These are phyloP conservation scores for Phytophthora foliorum DNA, from an alignment of 352 stramenopile genomes.

Conservation along the genomic window DNA sequence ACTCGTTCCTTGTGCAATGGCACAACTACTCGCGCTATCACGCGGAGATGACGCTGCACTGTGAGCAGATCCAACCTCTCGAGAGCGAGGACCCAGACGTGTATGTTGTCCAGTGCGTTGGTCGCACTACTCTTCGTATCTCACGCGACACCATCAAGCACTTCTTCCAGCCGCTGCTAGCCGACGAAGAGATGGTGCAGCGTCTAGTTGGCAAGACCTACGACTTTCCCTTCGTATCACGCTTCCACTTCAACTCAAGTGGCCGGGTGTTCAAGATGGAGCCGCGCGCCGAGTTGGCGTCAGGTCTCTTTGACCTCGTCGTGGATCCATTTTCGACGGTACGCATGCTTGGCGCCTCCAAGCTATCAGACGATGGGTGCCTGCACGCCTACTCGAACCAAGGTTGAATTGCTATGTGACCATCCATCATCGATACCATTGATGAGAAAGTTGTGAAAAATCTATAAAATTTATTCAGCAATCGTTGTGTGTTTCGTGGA, in stretches of 20 bases:
- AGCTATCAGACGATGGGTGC: constrained; percentile 62
- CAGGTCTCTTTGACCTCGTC: constrained; percentile 61
- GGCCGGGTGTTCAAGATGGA: constrained; percentile 65
- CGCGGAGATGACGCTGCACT: constrained; percentile 46
- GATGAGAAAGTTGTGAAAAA: no score
- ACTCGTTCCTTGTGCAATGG: constrained; percentile 67
- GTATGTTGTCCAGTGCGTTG: constrained; percentile 54
- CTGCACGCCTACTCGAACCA: constrained; percentile 59
- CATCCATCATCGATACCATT: no score
- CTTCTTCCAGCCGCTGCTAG: constrained; percentile 67
- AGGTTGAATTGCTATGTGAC: neutral
- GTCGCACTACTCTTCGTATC: constrained; percentile 60
- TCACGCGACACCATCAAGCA: constrained; percentile 69
- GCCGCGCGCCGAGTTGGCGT: constrained; percentile 57
- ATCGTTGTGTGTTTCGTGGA: neutral
- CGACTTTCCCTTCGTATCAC: constrained; percentile 58
- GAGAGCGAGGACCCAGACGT: constrained; percentile 43
- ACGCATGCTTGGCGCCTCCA: constrained; percentile 59
- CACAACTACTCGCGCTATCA: constrained; percentile 74
- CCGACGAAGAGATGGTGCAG: constrained; percentile 71
- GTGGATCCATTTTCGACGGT: constrained; percentile 66
- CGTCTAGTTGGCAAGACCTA: constrained; percentile 68
- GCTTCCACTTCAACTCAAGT: constrained; percentile 64
- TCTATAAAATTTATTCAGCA: neutral
- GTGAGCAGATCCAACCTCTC: constrained; percentile 48